Evolutionary conservation across 768 basidiomycete genomes (phyloP).

Genomic region (Chiua virens): DNA sequence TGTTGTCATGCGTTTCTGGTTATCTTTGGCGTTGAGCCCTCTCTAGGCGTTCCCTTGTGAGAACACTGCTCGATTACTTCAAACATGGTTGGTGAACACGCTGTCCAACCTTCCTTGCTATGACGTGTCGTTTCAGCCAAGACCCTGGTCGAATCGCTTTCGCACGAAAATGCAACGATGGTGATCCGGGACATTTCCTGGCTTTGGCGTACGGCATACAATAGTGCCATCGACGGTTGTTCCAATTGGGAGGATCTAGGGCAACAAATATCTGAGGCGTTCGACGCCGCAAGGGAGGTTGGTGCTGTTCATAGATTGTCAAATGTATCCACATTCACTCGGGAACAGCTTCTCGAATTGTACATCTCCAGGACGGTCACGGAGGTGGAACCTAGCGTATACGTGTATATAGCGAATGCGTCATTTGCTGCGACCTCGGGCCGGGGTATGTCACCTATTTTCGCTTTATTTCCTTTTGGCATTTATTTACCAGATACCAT

Average conservation of each 20-base stretch:
- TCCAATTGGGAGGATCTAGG: constrained; percentile 71
- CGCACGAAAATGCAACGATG: constrained; percentile 31
- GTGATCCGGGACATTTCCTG: constrained; percentile 81
- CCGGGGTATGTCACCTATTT: constrained; percentile 49
- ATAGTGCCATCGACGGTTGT: constrained; percentile 80
- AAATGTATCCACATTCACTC: constrained; percentile 2
- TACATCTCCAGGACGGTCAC: constrained; percentile 58
- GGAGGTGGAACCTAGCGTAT: constrained; percentile 62
- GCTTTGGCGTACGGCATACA: constrained; percentile 89
- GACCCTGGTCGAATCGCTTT: constrained; percentile 48
- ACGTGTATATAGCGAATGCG: constrained; percentile 65
- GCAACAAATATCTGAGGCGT: constrained; percentile 64
- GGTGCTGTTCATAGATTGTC: constrained; percentile 23
- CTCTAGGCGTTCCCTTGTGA: constrained; percentile 48
- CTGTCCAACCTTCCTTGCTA: background rate
- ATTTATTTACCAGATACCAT: constrained; percentile 6
- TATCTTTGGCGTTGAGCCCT: constrained; percentile 14
- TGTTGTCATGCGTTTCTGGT: constrained; percentile 27
- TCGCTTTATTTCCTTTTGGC: constrained; percentile 5
- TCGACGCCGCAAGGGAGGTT: constrained; percentile 70
- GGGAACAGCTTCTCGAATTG: constrained; percentile 58
- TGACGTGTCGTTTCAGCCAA: constrained; percentile 46
- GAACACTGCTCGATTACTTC: constrained; percentile 67
- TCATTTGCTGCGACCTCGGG: constrained; percentile 73
- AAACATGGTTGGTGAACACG: constrained; percentile 51